Evolutionary conservation across 2,329 filamentous ascomycete genomes (phyloP).

Genomic region (Colletotrichum magnum): DNA sequence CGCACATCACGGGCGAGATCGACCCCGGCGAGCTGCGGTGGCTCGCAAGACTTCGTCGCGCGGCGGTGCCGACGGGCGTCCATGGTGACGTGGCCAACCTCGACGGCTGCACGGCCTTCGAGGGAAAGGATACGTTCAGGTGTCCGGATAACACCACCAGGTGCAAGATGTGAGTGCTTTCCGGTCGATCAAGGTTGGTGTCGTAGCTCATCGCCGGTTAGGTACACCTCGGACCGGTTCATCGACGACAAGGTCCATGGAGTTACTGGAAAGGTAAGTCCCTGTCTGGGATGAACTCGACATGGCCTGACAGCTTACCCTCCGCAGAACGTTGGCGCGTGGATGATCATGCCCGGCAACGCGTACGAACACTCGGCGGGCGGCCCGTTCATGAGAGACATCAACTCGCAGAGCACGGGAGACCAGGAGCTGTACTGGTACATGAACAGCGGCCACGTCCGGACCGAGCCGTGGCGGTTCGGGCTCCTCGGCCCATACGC

Average conservation of each 20-base stretch:
- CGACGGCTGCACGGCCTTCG: conserved; percentile 43
- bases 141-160: conserved; percentile 40
- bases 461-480: conserved; percentile 69
- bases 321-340: conserved; percentile 55
- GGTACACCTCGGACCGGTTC: conserved; percentile 70
- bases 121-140: conserved; percentile 41
- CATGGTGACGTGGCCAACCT: conserved; percentile 43
- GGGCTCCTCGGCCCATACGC: conserved; percentile 73
- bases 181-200: neutral
- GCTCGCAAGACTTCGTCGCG: conserved; percentile 41
- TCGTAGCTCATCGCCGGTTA: neutral
- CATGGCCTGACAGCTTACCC: conserved; percentile 43
- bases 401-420: conserved; percentile 70
- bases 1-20: conserved; percentile 45
- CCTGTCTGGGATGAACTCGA: conserved; percentile 40
- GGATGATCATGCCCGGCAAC: conserved; percentile 62
- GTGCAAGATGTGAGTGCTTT: conserved; percentile 29
- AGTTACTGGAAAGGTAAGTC: conserved; percentile 43
- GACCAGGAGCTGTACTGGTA: conserved; percentile 70
- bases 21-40: conserved; percentile 44
- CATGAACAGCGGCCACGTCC: conserved; percentile 71
- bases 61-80: conserved; percentile 43
- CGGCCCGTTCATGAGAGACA: conserved; percentile 70
- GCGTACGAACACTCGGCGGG: conserved; percentile 70
- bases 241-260: conserved; percentile 73